Conservation (phyloP, 106 monocot species). For the Triglochin maritima region DNA sequence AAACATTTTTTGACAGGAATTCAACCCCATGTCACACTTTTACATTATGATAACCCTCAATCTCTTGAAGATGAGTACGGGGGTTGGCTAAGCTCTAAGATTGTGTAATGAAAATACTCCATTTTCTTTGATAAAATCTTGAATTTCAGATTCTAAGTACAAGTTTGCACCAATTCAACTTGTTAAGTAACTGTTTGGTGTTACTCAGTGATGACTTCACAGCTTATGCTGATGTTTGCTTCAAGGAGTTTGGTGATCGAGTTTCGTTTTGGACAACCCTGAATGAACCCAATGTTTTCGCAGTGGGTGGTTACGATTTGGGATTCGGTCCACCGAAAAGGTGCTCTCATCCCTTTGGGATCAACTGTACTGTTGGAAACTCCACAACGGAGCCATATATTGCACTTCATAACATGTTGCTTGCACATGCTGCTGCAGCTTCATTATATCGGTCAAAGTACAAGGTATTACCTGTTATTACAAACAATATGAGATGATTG, state of each 20-base stretch:
- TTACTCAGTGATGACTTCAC: slow-evolving; percentile 29
- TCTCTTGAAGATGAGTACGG: slow-evolving; percentile 47
- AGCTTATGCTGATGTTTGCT: slow-evolving; percentile 34
- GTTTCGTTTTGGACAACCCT: slow-evolving; percentile 70
- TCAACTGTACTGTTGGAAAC: slow-evolving; percentile 6
- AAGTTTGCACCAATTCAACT: too few relatives aligned
- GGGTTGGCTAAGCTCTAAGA: slow-evolving; percentile 36
- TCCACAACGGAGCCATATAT: slow-evolving; percentile 12
- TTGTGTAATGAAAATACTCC: slow-evolving; percentile 26
- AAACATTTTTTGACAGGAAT: slow-evolving; percentile 20
- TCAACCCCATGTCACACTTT: slow-evolving; percentile 51
- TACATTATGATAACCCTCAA: slow-evolving; percentile 69
- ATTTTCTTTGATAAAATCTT: too few relatives aligned
- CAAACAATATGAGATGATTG: too few relatives aligned
- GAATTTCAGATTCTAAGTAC: too few relatives aligned
- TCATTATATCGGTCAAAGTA: slow-evolving; percentile 9
- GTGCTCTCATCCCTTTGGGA: slow-evolving; percentile 7
- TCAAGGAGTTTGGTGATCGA: slow-evolving; percentile 50
- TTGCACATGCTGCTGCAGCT: slow-evolving; percentile 11
- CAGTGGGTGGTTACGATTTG: slow-evolving; percentile 16
- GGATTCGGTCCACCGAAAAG: slow-evolving; percentile 5
- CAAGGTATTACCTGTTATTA: neutral
- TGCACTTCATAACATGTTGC: slow-evolving; percentile 6
- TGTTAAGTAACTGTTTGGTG: neutral
- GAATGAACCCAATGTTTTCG: slow-evolving; percentile 46